phyloP scores from a whole-genome alignment of 2,329 filamentous ascomycete species.

The Elsinoe perseae region DNA sequence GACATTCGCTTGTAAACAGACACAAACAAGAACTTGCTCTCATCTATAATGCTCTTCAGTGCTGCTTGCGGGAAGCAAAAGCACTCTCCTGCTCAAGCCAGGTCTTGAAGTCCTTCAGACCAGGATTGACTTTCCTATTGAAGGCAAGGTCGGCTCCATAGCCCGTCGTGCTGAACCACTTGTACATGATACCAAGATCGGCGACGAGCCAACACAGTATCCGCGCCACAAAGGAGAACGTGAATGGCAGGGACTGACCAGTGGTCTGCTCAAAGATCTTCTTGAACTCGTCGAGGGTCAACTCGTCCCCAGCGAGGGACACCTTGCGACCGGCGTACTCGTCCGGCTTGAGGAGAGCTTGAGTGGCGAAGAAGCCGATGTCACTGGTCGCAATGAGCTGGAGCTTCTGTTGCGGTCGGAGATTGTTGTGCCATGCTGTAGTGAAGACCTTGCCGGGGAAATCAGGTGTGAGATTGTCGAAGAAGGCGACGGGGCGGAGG shows the following conservation, averaged over 20 bases:
- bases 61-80: slow-evolving; percentile 20
- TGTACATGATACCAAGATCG: slow-evolving; percentile 14
- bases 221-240: slow-evolving; percentile 7
- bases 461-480: slow-evolving; percentile 48
- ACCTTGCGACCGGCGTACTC: slow-evolving; percentile 34
- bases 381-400: slow-evolving; percentile 39
- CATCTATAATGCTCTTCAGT: not conserved
- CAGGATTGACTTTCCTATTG: slow-evolving; percentile 12
- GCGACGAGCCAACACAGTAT: slow-evolving; percentile 10
- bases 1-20: not conserved
- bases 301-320: slow-evolving; percentile 40
- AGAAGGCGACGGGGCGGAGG: slow-evolving; percentile 54
- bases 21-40: not conserved
- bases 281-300: slow-evolving; percentile 11
- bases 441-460: slow-evolving; percentile 43
- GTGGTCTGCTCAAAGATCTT: slow-evolving; percentile 13
- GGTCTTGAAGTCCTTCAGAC: slow-evolving; percentile 40
- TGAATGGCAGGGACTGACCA: not conserved
- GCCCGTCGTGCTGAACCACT: slow-evolving; percentile 14
- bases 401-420: slow-evolving; percentile 26
- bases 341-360: slow-evolving; percentile 36
- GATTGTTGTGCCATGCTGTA: slow-evolving; percentile 20
- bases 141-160: slow-evolving; percentile 8
- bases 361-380: slow-evolving; percentile 41
- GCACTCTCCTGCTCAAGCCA: slow-evolving; percentile 44